Evolutionary conservation across 1,284 basidiomycete species (phyloP).

Genomic region (Cutaneotrichosporon sp.): DNA sequence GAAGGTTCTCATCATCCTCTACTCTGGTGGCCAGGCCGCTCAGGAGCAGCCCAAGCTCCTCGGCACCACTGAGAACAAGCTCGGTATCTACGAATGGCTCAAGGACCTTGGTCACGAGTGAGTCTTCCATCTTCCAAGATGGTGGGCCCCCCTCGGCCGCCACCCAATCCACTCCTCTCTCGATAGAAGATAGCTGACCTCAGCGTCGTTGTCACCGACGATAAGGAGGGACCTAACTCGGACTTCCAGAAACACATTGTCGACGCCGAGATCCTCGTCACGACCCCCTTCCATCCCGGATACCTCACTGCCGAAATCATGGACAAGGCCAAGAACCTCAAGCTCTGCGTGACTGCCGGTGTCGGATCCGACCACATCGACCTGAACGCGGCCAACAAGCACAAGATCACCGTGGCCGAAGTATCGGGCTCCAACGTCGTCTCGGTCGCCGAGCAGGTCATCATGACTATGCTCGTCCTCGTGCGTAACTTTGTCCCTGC

Average conservation of each 20-base stretch:
- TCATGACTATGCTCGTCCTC: constrained; percentile 78
- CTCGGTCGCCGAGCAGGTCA: constrained; percentile 73
- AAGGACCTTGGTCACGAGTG: constrained; percentile 74
- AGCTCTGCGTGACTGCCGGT: constrained; percentile 88
- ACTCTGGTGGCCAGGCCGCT: constrained; percentile 60
- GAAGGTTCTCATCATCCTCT: constrained; percentile 76
- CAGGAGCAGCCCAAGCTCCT: constrained; percentile 77
- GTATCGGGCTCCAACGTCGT: constrained; percentile 82
- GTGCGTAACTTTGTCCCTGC: constrained; percentile 71
- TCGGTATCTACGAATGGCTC: constrained; percentile 71
- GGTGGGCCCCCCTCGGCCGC: too few species aligned
- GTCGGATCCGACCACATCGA: constrained; percentile 91
- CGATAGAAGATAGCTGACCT: too few species aligned
- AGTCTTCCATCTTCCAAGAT: too few species aligned
- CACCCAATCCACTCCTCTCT: too few species aligned
- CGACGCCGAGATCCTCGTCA: constrained; percentile 60
- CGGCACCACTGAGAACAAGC: constrained; percentile 87
- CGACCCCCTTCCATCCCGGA: constrained; percentile 84
- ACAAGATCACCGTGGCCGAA: constrained; percentile 77
- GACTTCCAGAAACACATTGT: constrained; percentile 63
- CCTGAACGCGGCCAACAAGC: constrained; percentile 80
- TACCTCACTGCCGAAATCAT: constrained; percentile 82
- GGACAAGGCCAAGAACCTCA: constrained; percentile 80
- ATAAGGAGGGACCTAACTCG: constrained; percentile 83
- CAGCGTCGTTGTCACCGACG: constrained; percentile 63